Percentiles rank a stretch among this genome's conserved stretches.
Evolutionary conservation across 305 asterid species (phyloP).

Genomic region (Ruellia speciosa): DNA sequence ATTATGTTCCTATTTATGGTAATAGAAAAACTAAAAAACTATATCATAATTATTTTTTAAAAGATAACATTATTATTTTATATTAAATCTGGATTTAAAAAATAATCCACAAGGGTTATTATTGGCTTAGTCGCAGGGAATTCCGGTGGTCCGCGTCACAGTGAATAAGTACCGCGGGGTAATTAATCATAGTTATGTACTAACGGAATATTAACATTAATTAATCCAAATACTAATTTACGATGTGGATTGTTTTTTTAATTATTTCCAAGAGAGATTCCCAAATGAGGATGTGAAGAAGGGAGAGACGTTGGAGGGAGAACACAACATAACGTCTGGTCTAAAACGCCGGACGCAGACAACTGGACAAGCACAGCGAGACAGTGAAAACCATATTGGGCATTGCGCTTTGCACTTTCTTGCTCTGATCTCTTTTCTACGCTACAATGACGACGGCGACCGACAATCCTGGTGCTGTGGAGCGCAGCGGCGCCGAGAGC

Average conservation of each 20-base stretch:
- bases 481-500: constrained; percentile 26
- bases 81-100: too few relatives aligned
- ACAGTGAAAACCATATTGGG: background rate
- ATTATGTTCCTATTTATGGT: too few relatives aligned
- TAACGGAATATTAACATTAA: background rate
- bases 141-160: background rate
- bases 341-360: background rate
- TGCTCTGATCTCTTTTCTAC: constrained; percentile 22
- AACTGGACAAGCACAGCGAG: constrained; percentile 10
- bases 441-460: constrained; percentile 30
- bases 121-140: background rate
- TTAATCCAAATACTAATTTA: too few relatives aligned
- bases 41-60: too few relatives aligned
- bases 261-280: background rate
- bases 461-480: constrained; percentile 20
- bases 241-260: background rate
- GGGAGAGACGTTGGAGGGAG: background rate
- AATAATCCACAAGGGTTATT: background rate
- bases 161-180: background rate
- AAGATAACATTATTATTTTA: too few relatives aligned
- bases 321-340: constrained; percentile 11
- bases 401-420: background rate
- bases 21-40: too few relatives aligned
- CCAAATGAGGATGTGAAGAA: background rate
- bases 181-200: too few relatives aligned